Percentiles rank a stretch among this genome's conserved stretches.
phyloP scores from a whole-genome alignment of 2,329 filamentous ascomycete genomes.

The Hymenoscyphus occultus region DNA sequence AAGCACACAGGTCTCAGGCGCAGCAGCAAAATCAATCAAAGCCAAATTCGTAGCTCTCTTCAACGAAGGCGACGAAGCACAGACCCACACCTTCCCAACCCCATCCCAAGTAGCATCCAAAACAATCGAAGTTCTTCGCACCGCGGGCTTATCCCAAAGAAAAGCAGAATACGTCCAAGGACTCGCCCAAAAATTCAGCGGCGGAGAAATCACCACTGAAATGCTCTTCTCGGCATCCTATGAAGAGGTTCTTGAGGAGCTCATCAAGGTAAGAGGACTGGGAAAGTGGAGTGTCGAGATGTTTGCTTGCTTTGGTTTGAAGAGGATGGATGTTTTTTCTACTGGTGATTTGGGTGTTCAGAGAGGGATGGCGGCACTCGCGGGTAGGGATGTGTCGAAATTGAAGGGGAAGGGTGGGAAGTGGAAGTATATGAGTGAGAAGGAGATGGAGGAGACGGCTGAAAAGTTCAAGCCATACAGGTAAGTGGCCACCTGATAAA shows the following conservation, averaged over 20 bases:
- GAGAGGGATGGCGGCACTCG: slow-evolving; percentile 84
- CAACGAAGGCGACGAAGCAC: slow-evolving; percentile 36
- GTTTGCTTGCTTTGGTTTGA: slow-evolving; percentile 96
- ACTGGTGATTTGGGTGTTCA: slow-evolving; percentile 92
- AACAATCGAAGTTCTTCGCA: slow-evolving; percentile 66
- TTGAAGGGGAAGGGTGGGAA: slow-evolving; percentile 83
- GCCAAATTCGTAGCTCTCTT: slow-evolving; percentile 79
- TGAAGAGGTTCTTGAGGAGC: slow-evolving; percentile 76
- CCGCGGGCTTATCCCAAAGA: slow-evolving; percentile 84
- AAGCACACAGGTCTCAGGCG: slow-evolving; percentile 67
- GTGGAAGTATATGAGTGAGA: slow-evolving; percentile 97
- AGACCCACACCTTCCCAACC: slow-evolving; percentile 59
- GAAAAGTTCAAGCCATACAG: slow-evolving; percentile 80
- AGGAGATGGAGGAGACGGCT: slow-evolving; percentile 83
- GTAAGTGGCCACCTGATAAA: slow-evolving; percentile 39
- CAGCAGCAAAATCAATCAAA: slow-evolving; percentile 86
- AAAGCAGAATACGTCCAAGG: slow-evolving; percentile 95
- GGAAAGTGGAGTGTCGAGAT: slow-evolving; percentile 94
- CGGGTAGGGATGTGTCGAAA: slow-evolving; percentile 78
- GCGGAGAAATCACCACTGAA: slow-evolving; percentile 69
- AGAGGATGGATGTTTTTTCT: slow-evolving; percentile 90
- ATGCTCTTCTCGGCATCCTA: slow-evolving; percentile 78
- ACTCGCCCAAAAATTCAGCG: slow-evolving; percentile 75
- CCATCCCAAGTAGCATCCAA: slow-evolving; percentile 68
- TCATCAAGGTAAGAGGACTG: slow-evolving; percentile 83